Evolutionary conservation across 129 eudicot species (phyloP).

Genomic region (Dittrichia graveolens): DNA sequence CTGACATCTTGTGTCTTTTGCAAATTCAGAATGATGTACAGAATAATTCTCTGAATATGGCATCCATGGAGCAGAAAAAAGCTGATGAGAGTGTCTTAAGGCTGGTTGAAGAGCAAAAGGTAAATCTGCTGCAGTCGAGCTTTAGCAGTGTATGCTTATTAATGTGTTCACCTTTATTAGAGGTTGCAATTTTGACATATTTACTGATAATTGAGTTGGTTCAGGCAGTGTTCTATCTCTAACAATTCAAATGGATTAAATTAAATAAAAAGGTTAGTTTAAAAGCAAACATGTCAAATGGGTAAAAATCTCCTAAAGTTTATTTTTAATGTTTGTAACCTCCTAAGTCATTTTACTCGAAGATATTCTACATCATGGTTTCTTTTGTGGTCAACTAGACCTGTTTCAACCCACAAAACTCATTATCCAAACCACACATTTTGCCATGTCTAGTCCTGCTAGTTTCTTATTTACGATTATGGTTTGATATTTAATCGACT

Average conservation of each 20-base stretch:
- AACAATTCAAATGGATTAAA: not conserved
- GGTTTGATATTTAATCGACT: constrained; percentile 11
- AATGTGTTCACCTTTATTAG: not conserved
- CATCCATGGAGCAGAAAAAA: constrained; percentile 82
- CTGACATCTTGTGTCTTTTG: constrained; percentile 16
- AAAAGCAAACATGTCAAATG: not conserved
- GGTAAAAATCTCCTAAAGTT: not conserved
- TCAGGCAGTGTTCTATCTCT: not conserved
- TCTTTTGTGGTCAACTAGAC: not conserved
- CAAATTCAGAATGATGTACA: constrained; percentile 64
- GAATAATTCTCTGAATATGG: constrained; percentile 78
- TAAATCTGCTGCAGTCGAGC: constrained; percentile 22
- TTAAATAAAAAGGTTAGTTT: not conserved
- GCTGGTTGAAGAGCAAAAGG: constrained; percentile 93
- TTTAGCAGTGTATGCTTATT: not conserved
- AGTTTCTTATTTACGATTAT: not conserved
- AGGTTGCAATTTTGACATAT: not conserved
- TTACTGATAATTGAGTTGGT: not conserved
- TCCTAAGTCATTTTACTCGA: not conserved
- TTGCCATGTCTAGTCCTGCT: constrained; percentile 3
- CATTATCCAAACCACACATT: not conserved
- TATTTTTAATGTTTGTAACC: not conserved
- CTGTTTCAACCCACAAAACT: not conserved
- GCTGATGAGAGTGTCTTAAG: constrained; percentile 90
- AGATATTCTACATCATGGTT: too few species aligned